phyloP scores from a whole-genome alignment of 2,329 filamentous ascomycete species.

The Phyllosticta capitalensis region DNA sequence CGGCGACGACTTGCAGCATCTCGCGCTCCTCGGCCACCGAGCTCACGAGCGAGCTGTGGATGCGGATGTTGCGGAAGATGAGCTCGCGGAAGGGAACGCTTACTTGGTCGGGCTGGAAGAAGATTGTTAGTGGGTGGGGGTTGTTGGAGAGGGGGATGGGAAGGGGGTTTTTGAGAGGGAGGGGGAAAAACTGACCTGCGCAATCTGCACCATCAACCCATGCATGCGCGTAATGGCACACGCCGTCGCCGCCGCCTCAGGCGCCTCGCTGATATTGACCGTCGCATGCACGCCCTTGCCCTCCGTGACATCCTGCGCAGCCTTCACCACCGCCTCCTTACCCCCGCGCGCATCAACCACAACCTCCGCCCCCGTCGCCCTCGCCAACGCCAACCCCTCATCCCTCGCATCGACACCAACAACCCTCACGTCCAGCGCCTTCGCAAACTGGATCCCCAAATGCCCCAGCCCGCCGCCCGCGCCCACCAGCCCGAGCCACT shows the following conservation, averaged over 20 bases:
- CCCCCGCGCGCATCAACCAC: slow-evolving; percentile 44
- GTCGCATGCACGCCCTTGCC: slow-evolving; percentile 44
- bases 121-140: background rate
- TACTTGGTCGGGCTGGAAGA: slow-evolving; percentile 25
- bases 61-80: slow-evolving; percentile 44
- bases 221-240: slow-evolving; percentile 52
- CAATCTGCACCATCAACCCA: slow-evolving; percentile 49
- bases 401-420: slow-evolving; percentile 48
- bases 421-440: slow-evolving; percentile 41
- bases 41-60: slow-evolving; percentile 39
- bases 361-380: slow-evolving; percentile 40
- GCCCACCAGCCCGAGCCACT: slow-evolving; percentile 32
- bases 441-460: slow-evolving; percentile 43
- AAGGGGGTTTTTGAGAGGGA: too few species aligned
- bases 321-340: slow-evolving; percentile 38
- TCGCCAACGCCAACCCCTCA: slow-evolving; percentile 41
- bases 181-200: slow-evolving; percentile 38
- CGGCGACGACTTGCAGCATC: slow-evolving; percentile 40
- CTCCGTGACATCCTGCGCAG: slow-evolving; percentile 40
- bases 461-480: slow-evolving; percentile 18
- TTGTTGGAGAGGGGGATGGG: slow-evolving; percentile 2
- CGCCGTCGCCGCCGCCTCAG: slow-evolving; percentile 39
- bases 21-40: slow-evolving; percentile 35
- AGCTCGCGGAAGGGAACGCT: slow-evolving; percentile 38
- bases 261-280: slow-evolving; percentile 45